Evolutionary conservation across 2,329 filamentous ascomycete species (phyloP).

Genomic region (Lasiodiplodia sp.): DNA sequence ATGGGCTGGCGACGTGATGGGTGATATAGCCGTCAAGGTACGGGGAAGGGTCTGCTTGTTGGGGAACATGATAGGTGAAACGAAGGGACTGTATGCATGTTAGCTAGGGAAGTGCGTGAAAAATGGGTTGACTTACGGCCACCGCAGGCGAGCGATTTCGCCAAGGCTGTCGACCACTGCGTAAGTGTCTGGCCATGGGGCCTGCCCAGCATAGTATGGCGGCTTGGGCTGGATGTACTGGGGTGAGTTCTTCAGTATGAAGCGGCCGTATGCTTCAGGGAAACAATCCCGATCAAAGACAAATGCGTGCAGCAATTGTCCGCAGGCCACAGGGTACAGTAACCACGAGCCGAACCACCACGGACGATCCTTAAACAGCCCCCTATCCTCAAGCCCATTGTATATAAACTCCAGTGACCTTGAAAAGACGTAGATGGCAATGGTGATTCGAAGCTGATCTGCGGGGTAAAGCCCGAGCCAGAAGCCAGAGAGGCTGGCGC

Average conservation of each 20-base stretch:
- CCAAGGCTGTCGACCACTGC: constrained; percentile 83
- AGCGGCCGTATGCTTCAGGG: constrained; percentile 65
- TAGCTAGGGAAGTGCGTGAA: constrained; percentile 31
- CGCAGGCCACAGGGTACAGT: constrained; percentile 58
- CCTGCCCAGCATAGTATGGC: constrained; percentile 67
- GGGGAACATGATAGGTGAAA: constrained; percentile 87
- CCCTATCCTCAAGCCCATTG: constrained; percentile 79
- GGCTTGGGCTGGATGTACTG: constrained; percentile 81
- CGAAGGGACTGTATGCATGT: constrained; percentile 66
- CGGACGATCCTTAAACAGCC: constrained; percentile 70
- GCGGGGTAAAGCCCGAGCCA: constrained; percentile 79
- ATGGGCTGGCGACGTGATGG: constrained; percentile 83
- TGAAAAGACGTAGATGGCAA: constrained; percentile 83
- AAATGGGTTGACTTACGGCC: constrained; percentile 69
- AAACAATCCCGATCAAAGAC: constrained; percentile 61
- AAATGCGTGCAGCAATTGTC: constrained; percentile 59
- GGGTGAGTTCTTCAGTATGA: constrained; percentile 74
- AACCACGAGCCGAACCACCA: constrained; percentile 66
- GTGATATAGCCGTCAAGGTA: constrained; percentile 72
- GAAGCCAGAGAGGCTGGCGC: constrained; percentile 84
- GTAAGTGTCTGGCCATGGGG: constrained; percentile 77
- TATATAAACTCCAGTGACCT: constrained; percentile 85
- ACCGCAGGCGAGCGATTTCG: constrained; percentile 79
- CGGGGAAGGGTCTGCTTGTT: constrained; percentile 68
- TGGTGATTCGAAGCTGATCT: constrained; percentile 75